phyloP scores from a whole-genome alignment of 2,329 filamentous ascomycete species.

The Botrytis fabae region DNA sequence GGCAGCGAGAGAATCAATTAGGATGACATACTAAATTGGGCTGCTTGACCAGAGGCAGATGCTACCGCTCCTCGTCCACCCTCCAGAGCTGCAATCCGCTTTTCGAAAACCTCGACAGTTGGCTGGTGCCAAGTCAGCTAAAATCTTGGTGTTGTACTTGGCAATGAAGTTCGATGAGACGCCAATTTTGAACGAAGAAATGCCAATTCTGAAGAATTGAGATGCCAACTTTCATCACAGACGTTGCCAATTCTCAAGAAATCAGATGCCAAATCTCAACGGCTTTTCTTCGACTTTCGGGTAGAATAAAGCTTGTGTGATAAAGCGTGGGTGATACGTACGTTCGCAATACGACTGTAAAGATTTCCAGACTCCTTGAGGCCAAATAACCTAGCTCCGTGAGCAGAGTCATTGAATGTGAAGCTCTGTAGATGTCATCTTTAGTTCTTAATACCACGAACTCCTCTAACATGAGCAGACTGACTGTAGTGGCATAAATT shows the following conservation, averaged over 20 bases:
- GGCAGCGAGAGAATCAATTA: neutral
- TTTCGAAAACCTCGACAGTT: slow-evolving; percentile 93
- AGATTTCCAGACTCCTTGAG: slow-evolving; percentile 96
- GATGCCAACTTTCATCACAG: slow-evolving; percentile 9
- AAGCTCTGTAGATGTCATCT: slow-evolving; percentile 61
- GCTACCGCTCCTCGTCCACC: slow-evolving; percentile 85
- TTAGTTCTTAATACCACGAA: slow-evolving; percentile 23
- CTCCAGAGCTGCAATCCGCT: slow-evolving; percentile 92
- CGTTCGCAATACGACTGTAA: slow-evolving; percentile 95
- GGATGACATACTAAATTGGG: slow-evolving; percentile 67
- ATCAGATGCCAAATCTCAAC: slow-evolving; percentile 21
- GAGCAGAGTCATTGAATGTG: slow-evolving; percentile 93
- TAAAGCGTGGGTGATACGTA: slow-evolving; percentile 41
- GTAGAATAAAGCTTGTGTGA: neutral
- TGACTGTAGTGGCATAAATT: slow-evolving; percentile 87
- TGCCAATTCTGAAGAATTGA: neutral
- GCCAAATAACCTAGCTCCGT: slow-evolving; percentile 91
- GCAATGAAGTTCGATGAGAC: slow-evolving; percentile 14
- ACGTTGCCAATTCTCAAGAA: slow-evolving; percentile 14
- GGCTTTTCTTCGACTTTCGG: neutral
- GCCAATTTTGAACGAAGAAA: slow-evolving; percentile 1
- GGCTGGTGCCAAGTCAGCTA: slow-evolving; percentile 53
- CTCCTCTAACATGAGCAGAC: neutral
- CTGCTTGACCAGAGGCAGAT: slow-evolving; percentile 81
- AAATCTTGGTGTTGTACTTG: slow-evolving; percentile 15